Base-by-base conservation (phyloP, 2,329 filamentous ascomycete species). In the Colletotrichum plurivorum region DNA sequence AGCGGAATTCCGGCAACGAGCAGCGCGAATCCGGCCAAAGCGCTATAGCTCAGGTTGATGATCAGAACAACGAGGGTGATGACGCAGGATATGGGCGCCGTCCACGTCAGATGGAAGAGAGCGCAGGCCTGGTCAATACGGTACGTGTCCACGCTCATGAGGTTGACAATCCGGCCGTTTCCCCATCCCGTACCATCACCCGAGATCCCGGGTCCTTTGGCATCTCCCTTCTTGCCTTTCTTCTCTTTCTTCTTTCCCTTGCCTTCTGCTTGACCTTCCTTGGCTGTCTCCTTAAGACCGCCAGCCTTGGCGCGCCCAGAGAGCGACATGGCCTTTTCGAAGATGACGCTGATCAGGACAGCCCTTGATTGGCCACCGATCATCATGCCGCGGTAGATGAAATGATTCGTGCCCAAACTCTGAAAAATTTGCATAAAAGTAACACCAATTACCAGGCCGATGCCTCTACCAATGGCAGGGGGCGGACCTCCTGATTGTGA, bases 81-180 rank as follows among this genome's bases (percentile, higher is more conserved):
- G 57, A 96, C 77, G 67, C 94, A 91, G 25, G 92, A 86, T 46
- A 98, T 83, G 0, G 95, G 95, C 0, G 94, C 89, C 1, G 93
- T 94, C 96, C 96, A 99, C 22, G 93, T 84, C 83, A 98, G 88
- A 78, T 99, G 96, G 80, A 98, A 95, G 79, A 98, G 87, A 49
- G 93, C 94, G 46, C 89, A 94, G 1, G 94, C 94, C 77, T 94
- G 92, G 75, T 98, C 95, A 69, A 99, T 86, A 73, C 95, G 94
- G 79, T 97, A 97, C 0, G 95, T 97, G 77, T 98, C 95, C 52
- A 96, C 94, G 70, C 94, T 95, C 95, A 98, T 98, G 73, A 98
- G 78, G 73, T 97, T 97, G 77, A 96, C 90, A 60, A 98, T 94
- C 71, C 94, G 90, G 22, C 96, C 96, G 75, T 98, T 98, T 66